Conservation (phyloP, 257 asterid genomes). For the Perilla frutescens region DNA sequence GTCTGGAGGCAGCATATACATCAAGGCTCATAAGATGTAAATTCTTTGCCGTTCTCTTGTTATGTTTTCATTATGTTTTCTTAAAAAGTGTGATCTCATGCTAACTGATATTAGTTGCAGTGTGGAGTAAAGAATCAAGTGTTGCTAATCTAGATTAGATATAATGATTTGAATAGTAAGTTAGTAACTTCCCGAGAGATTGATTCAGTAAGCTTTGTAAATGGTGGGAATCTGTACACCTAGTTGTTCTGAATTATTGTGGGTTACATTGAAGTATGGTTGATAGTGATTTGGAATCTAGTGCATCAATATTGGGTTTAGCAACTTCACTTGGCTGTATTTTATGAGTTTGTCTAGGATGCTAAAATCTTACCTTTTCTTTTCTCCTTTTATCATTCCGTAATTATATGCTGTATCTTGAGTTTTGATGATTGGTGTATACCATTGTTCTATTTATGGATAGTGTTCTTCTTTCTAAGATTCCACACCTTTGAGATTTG, state of each 20-base stretch:
- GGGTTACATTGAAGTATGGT: slow-evolving; percentile 4
- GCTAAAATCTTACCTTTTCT: no score
- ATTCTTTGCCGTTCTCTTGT: slow-evolving; percentile 35
- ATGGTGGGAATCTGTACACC: slow-evolving; percentile 13
- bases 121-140: slow-evolving; percentile 24
- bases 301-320: slow-evolving; percentile 22
- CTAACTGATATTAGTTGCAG: slow-evolving; percentile 19
- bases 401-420: slow-evolving; percentile 17
- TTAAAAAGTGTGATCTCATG: slow-evolving; percentile 18
- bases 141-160: slow-evolving; percentile 23
- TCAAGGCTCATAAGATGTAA: slow-evolving; percentile 86
- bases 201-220: background rate
- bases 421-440: slow-evolving; percentile 13
- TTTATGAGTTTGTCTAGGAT: slow-evolving; percentile 24
- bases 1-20: slow-evolving; percentile 94
- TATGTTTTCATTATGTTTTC: slow-evolving; percentile 24
- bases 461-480: background rate
- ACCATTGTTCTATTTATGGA: background rate
- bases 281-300: slow-evolving; percentile 3
- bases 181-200: background rate
- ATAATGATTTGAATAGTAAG: slow-evolving; percentile 26
- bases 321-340: slow-evolving; percentile 9
- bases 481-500: slow-evolving; percentile 16
- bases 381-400: background rate
- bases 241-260: slow-evolving; percentile 17